Evolutionary conservation across 192 early-diverging fungal species (phyloP), one percentile per base, ranked within the genome.

Genomic region (Spinellus fusiger): DNA sequence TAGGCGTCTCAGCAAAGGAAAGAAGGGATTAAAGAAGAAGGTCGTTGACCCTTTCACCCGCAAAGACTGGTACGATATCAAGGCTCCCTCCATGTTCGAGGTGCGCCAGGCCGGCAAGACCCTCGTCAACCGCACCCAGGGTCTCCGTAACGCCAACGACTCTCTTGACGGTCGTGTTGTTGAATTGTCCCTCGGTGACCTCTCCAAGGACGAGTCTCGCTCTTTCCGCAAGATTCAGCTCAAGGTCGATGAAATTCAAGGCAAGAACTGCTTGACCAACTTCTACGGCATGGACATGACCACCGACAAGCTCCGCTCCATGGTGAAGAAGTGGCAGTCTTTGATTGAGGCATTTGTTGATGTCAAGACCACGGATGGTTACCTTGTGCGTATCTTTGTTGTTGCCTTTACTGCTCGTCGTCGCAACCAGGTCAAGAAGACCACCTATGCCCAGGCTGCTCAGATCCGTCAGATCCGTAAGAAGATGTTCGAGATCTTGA

Each of bases 261-360:
- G 97, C 73, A 93, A 91, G 83, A 97, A 94, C 91, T 92, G 91
- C 84, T 87, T 99, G 60, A 99, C 97, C 89, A 95, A 95, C 89
- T 99, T 99, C 88, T 87, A 98, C 88, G 87, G 95, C 72, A 98
- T 99, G 95, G 90, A 93, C 84, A 93, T 99, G 81, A 98, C 97
- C 78, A 90, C 93, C 59, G 97, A 99, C 88, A 99, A 99, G 92
- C 89, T 99, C 79, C 90, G 95, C 73, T 97, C 94, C 74, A 81
- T 99, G 70, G 90, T 99, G 71, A 94, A 94, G 89, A 99, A 99
- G 90, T 96, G 95, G 95, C 94, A 98, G 81, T 86, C 97, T 69
- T 80, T 95, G 59, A 94, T 99, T 54, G 95, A 99, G 88, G 93
- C 93, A 58, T 85, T 89, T 77, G 85, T 94, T 26, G 95, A 99